These are phyloP conservation scores for Aspergillus udagawae DNA, from an alignment of 2,329 filamentous ascomycete species.

Conservation along the genomic window DNA sequence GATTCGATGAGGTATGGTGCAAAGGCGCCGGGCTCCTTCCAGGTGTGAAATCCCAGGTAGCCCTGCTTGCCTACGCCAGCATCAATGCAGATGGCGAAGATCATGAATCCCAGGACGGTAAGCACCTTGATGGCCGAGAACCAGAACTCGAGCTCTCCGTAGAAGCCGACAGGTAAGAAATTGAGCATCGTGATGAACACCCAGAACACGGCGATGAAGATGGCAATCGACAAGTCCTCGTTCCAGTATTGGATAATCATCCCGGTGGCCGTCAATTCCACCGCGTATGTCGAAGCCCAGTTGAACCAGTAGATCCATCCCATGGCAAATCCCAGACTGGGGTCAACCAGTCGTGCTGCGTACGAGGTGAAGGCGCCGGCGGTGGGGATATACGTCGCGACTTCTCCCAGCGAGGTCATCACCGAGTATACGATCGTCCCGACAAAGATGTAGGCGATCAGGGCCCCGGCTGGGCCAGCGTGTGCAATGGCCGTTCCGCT, in stretches of 20 bases:
- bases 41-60: slow-evolving; percentile 71
- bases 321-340: slow-evolving; percentile 68
- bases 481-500: slow-evolving; percentile 59
- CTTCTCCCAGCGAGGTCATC: slow-evolving; percentile 63
- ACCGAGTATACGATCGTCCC: slow-evolving; percentile 70
- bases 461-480: slow-evolving; percentile 60
- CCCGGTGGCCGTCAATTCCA: slow-evolving; percentile 66
- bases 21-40: slow-evolving; percentile 65
- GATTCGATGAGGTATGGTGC: slow-evolving; percentile 45
- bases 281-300: slow-evolving; percentile 68
- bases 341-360: slow-evolving; percentile 72
- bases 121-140: slow-evolving; percentile 73
- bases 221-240: slow-evolving; percentile 56
- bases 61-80: slow-evolving; percentile 67
- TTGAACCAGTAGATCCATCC: slow-evolving; percentile 81
- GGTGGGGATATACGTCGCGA: slow-evolving; percentile 73
- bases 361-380: slow-evolving; percentile 72
- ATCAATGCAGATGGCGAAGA: slow-evolving; percentile 72
- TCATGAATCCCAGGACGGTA: slow-evolving; percentile 69
- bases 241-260: slow-evolving; percentile 74
- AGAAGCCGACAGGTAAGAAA: slow-evolving; percentile 67
- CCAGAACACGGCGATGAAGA: slow-evolving; percentile 72
- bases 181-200: slow-evolving; percentile 30
- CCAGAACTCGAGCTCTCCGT: slow-evolving; percentile 76
- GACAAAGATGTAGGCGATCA: slow-evolving; percentile 66